A percentile compares a stretch with the other conserved stretches of the same genome.
phyloP scores from a whole-genome alignment of 805 yeast genomes.

The Torulaspora microellipsoides region DNA sequence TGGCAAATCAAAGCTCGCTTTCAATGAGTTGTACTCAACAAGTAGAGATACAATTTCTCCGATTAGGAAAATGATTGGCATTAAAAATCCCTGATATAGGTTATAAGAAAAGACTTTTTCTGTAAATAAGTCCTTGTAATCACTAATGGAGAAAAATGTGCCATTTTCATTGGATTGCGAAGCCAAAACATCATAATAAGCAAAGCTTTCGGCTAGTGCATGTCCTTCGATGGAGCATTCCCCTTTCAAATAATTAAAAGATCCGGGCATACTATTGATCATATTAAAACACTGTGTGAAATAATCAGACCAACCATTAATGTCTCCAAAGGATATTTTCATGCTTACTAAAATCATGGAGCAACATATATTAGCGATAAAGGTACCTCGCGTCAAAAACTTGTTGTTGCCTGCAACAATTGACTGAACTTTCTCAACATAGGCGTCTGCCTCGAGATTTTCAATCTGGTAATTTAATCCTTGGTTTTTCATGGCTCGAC shows the following conservation, averaged over 20 bases:
- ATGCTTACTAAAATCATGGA: background rate
- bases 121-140: background rate
- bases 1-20: background rate
- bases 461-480: background rate
- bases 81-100: background rate
- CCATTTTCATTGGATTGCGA: conserved; percentile 1
- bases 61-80: background rate
- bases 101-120: background rate
- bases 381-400: background rate
- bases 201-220: background rate
- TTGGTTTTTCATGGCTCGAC: background rate
- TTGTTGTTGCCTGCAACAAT: background rate
- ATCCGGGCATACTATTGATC: background rate
- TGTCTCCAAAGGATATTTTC: conserved; percentile 1
- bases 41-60: background rate
- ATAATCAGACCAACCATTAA: background rate
- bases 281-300: background rate
- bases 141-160: background rate
- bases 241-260: background rate
- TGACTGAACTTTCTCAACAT: background rate
- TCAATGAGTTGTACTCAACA: background rate
- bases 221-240: background rate
- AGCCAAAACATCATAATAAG: conserved; percentile 1
- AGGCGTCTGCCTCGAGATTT: background rate
- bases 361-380: background rate